Conservation (phyloP, 2,329 filamentous ascomycete species). For the Cyphellophora europaea region DNA sequence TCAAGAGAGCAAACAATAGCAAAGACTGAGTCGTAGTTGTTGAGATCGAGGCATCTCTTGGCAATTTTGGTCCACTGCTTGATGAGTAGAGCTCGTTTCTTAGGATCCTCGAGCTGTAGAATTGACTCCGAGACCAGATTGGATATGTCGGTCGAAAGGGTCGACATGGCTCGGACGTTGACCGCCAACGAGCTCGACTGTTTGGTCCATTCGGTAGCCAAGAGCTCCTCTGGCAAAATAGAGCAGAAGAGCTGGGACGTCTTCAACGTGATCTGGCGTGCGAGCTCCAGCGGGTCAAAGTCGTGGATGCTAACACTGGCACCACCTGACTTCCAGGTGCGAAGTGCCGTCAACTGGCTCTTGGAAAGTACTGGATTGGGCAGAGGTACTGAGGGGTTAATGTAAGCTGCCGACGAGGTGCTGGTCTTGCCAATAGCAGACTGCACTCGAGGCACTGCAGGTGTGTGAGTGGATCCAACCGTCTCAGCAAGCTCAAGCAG, state of each 20-base stretch:
- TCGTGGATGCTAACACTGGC: slow-evolving; percentile 67
- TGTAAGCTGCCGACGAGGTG: slow-evolving; percentile 61
- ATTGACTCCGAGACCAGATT: slow-evolving; percentile 92
- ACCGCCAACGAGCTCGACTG: slow-evolving; percentile 67
- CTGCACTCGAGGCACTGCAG: slow-evolving; percentile 70
- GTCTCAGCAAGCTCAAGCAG: slow-evolving; percentile 70
- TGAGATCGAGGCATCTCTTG: slow-evolving; percentile 72
- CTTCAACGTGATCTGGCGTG: slow-evolving; percentile 84
- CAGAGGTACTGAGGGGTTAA: slow-evolving; percentile 61
- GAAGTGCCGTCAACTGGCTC: slow-evolving; percentile 64
- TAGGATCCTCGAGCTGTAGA: slow-evolving; percentile 75
- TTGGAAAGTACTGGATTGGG: slow-evolving; percentile 64
- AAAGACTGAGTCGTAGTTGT: slow-evolving; percentile 96
- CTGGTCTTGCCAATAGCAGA: slow-evolving; percentile 85
- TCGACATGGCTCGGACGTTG: slow-evolving; percentile 91
- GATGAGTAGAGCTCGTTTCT: slow-evolving; percentile 81
- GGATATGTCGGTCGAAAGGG: slow-evolving; percentile 81
- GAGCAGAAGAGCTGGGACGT: slow-evolving; percentile 86
- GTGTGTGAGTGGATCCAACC: slow-evolving; percentile 62
- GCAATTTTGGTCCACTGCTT: slow-evolving; percentile 99
- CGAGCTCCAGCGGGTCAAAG: slow-evolving; percentile 83
- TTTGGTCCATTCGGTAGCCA: slow-evolving; percentile 91
- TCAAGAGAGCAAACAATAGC: slow-evolving; percentile 92
- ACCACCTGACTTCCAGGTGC: slow-evolving; percentile 65
- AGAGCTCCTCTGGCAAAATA: slow-evolving; percentile 83